A percentile compares a stretch with the other conserved stretches of the same genome.
These are phyloP conservation scores for Pleurotus platypus DNA, from an alignment of 768 basidiomycete genomes.

Conservation along the genomic window DNA sequence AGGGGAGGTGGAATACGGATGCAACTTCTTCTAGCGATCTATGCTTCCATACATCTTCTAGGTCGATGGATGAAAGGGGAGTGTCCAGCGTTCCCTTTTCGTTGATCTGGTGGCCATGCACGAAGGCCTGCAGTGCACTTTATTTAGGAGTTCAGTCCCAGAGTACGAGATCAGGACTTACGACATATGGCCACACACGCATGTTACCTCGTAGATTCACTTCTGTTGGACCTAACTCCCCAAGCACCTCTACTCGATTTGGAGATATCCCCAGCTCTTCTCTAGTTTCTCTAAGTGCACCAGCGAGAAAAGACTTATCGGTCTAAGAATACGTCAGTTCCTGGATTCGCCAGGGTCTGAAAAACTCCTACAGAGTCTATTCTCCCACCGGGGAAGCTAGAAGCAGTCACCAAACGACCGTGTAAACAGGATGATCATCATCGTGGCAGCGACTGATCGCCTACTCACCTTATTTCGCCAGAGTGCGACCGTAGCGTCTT, in stretches of 20 bases:
- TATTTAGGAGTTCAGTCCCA: too few relatives aligned
- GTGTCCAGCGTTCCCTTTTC: slow-evolving; percentile 27
- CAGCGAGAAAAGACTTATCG: slow-evolving; percentile 56
- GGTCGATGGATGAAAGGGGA: slow-evolving; percentile 58
- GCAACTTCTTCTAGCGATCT: slow-evolving; percentile 65
- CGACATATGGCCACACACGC: slow-evolving; percentile 75
- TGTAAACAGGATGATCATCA: not conserved
- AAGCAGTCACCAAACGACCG: not conserved
- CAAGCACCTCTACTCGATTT: slow-evolving; percentile 62
- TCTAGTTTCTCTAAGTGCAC: slow-evolving; percentile 68
- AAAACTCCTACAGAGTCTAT: slow-evolving; percentile 50
- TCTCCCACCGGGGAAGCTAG: slow-evolving; percentile 73
- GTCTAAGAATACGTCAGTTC: slow-evolving; percentile 13
- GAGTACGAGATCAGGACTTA: slow-evolving; percentile 30
- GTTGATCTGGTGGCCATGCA: slow-evolving; percentile 20
- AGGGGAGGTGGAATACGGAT: slow-evolving; percentile 66
- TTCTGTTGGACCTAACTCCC: slow-evolving; percentile 61
- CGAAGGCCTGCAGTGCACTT: slow-evolving; percentile 31
- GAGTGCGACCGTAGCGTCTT: slow-evolving; percentile 65
- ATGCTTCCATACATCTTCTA: slow-evolving; percentile 39
- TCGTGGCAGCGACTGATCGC: not conserved
- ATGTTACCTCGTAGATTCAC: slow-evolving; percentile 52
- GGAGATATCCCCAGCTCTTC: slow-evolving; percentile 70
- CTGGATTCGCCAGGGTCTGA: not conserved
- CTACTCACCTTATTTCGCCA: slow-evolving; percentile 72